phyloP scores from a whole-genome alignment of 176 grass and related monocot species.

The Eremochloa ophiuroides region DNA sequence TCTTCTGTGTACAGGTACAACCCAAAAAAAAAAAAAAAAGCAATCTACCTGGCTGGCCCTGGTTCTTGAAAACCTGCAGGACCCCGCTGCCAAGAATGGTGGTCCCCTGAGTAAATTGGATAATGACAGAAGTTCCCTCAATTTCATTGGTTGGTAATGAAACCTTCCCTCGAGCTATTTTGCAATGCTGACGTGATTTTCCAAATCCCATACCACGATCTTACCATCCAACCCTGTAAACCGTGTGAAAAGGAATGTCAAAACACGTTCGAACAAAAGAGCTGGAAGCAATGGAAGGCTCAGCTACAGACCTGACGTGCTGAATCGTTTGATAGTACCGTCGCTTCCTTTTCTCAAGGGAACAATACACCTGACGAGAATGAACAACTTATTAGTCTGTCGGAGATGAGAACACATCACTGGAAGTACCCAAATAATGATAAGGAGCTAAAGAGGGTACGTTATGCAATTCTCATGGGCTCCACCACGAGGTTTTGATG shows the following conservation, averaged over 20 bases:
- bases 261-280: background rate
- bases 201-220: conserved; percentile 87
- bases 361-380: conserved; percentile 65
- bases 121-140: background rate
- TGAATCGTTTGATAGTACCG: conserved; percentile 54
- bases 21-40: conserved; percentile 28
- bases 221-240: conserved; percentile 90
- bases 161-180: conserved; percentile 18
- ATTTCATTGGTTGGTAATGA: background rate
- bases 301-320: conserved; percentile 79
- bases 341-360: conserved; percentile 53
- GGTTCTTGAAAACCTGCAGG: conserved; percentile 43
- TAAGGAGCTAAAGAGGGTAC: conserved; percentile 32
- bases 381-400: background rate
- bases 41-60: conserved; percentile 29
- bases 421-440: background rate
- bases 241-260: conserved; percentile 10
- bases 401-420: background rate
- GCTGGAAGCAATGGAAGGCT: background rate
- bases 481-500: conserved; percentile 66
- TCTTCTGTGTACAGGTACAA: conserved; percentile 55
- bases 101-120: background rate
- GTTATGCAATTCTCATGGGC: conserved; percentile 98
- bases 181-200: conserved; percentile 38
- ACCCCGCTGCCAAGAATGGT: conserved; percentile 17